These are phyloP conservation scores for Auriculariales sp. DNA, from an alignment of 768 basidiomycete genomes.

Conservation along the genomic window DNA sequence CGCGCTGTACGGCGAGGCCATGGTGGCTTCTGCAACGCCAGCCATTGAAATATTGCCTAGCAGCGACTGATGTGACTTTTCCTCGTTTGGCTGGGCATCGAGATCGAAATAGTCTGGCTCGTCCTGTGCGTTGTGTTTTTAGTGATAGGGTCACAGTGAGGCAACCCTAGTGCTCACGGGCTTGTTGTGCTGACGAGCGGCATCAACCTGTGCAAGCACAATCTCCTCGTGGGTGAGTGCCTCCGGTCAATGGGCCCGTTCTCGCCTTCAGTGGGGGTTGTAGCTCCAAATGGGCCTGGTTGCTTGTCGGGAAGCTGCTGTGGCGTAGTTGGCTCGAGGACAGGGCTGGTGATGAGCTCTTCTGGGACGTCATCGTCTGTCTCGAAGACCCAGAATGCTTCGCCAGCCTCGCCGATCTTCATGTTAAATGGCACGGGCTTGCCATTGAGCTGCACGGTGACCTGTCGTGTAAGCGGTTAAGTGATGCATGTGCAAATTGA, in stretches of 20 bases:
- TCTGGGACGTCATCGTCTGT: slow-evolving; percentile 89
- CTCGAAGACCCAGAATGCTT: slow-evolving; percentile 98
- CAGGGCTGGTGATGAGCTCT: slow-evolving; percentile 85
- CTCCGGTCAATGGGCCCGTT: slow-evolving; percentile 18
- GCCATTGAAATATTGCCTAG: background rate
- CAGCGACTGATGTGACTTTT: background rate
- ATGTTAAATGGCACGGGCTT: slow-evolving; percentile 80
- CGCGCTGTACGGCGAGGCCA: background rate
- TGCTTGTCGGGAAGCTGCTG: slow-evolving; percentile 15
- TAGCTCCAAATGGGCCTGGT: slow-evolving; percentile 9
- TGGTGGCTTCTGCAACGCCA: background rate
- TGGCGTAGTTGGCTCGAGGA: slow-evolving; percentile 44
- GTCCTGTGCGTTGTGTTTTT: slow-evolving; percentile 7
- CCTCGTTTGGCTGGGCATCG: slow-evolving; percentile 27
- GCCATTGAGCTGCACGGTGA: slow-evolving; percentile 80
- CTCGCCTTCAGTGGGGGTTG: slow-evolving; percentile 12
- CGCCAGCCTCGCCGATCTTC: slow-evolving; percentile 98
- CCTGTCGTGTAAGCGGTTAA: slow-evolving; percentile 37
- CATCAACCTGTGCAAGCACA: background rate
- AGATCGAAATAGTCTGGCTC: slow-evolving; percentile 84
- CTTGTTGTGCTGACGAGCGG: background rate
- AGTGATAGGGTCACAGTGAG: background rate
- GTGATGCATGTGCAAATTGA: background rate
- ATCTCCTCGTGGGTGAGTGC: slow-evolving; percentile 27
- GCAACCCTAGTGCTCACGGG: background rate